Conservation (phyloP, 208 protist genomes). For the Angomonas ambiguus region DNA sequence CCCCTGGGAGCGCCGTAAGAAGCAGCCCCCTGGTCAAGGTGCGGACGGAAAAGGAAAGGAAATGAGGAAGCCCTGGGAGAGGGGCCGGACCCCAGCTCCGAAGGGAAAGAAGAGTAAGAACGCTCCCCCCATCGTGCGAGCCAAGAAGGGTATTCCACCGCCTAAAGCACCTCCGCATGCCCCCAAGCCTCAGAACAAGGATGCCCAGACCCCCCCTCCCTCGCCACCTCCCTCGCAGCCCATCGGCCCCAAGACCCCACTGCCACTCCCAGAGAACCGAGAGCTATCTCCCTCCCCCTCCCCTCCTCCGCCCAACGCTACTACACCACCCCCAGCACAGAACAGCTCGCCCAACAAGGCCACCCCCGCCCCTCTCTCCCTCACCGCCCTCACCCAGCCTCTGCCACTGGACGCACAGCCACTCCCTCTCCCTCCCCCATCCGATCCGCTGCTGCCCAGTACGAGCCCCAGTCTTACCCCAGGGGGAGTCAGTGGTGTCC, state of each 20-base stretch:
- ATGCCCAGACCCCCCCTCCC: background rate
- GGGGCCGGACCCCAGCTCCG: too few species aligned
- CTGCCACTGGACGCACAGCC: background rate
- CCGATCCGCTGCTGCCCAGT: too few species aligned
- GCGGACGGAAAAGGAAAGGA: background rate
- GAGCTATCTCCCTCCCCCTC: too few species aligned
- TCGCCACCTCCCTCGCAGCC: background rate
- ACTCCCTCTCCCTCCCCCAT: background rate
- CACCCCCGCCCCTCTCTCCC: background rate
- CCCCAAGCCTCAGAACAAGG: background rate
- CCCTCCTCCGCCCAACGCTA: too few species aligned
- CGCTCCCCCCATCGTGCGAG: background rate
- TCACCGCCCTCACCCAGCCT: background rate
- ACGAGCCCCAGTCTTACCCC: too few species aligned
- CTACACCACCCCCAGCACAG: too few species aligned
- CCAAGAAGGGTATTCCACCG: conserved; percentile 1
- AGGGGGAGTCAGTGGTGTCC: background rate
- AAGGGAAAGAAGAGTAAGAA: conserved; percentile 8
- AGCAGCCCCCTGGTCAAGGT: conserved; percentile 1
- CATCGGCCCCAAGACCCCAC: conserved; percentile 1
- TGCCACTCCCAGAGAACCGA: background rate
- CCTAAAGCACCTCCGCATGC: conserved; percentile 3
- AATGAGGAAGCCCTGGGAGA: too few species aligned
- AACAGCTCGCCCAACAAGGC: background rate
- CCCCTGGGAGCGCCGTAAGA: conserved; percentile 31